Conservation (phyloP, 129 eudicot species). For the Pseudognaphalium luteoalbum region DNA sequence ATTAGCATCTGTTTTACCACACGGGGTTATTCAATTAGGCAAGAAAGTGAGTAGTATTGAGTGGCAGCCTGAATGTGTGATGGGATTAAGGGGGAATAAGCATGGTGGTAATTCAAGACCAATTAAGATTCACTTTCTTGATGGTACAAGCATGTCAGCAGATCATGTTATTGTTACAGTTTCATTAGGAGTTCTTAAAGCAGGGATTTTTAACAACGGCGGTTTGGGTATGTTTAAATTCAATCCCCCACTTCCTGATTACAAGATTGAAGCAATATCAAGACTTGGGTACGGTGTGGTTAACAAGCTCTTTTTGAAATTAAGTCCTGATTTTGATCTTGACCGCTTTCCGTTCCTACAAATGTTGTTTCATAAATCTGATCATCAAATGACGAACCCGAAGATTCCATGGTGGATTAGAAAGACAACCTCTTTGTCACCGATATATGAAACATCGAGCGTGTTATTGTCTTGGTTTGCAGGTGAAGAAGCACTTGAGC, state of each 20-base stretch:
- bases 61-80: slow-evolving; percentile 49
- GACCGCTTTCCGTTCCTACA: slow-evolving; percentile 65
- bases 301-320: slow-evolving; percentile 72
- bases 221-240: slow-evolving; percentile 42
- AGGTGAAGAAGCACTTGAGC: slow-evolving; percentile 75
- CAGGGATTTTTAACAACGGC: slow-evolving; percentile 36
- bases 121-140: slow-evolving; percentile 66
- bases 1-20: slow-evolving; percentile 70
- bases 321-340: slow-evolving; percentile 35
- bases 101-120: slow-evolving; percentile 40
- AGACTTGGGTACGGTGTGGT: slow-evolving; percentile 89
- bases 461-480: slow-evolving; percentile 81
- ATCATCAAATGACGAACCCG: slow-evolving; percentile 41
- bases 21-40: slow-evolving; percentile 62
- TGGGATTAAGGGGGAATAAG: slow-evolving; percentile 27
- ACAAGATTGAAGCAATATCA: slow-evolving; percentile 63
- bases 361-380: slow-evolving; percentile 60
- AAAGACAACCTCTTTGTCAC: slow-evolving; percentile 57
- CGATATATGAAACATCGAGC: slow-evolving; percentile 58
- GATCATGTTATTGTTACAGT: slow-evolving; percentile 90
- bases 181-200: slow-evolving; percentile 85
- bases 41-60: slow-evolving; percentile 55
- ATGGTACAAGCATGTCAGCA: slow-evolving; percentile 66
- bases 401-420: slow-evolving; percentile 87
- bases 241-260: slow-evolving; percentile 66